Evolutionary conservation across 305 asterid species (phyloP), one percentile per base, ranked within the genome.

Genomic region (Fraxinus baroniana): DNA sequence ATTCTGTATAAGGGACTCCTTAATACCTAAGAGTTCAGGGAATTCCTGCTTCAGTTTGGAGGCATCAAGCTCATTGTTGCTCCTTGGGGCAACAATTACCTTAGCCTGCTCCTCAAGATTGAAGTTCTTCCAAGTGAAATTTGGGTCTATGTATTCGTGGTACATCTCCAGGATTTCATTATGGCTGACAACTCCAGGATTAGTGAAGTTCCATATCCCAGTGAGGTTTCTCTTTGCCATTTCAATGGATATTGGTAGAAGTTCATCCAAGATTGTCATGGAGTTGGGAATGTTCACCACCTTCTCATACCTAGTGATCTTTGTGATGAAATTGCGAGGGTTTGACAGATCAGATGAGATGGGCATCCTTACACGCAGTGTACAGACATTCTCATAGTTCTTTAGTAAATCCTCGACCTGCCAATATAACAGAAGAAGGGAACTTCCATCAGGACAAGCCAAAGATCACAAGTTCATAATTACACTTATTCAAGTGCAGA

Each of bases 281-380:
- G 98, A 94, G 90, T 94, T 94, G 37, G 98, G 98, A n/a, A 94
- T 94, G 86, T 94, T n/a, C 24, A 94, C 97, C 3, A 94, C 97
- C 91, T 90, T 94, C 66, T 91, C 94, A 22, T 94, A 92, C 32
- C 95, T 85, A 49, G 87, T 75, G 85, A 94, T 92, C 93, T 94
- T 94, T 26, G 98, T 93, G 64, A 93, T 93, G 92, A 93, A 93
- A 79, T 93, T 92, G 28, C 97, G 97, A 1, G 98, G 97, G 75
- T 93, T 93, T 3, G 90, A 71, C 52, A 93, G 90, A 87, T 93
- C 97, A 2, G 95, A 86, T 2, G 97, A 91, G 83, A 93, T 92
- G 39, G 97, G 97, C 97, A 93, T 92, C 79, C 97, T 88, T 35
- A 92, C 97, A 12, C 97, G 92, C 75, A 93, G 81, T 1, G 97